Percentiles rank a stretch among this genome's conserved stretches.
These are phyloP conservation scores for Lepidopterella palustris DNA, from an alignment of 495 filamentous ascomycete species.

Conservation along the genomic window DNA sequence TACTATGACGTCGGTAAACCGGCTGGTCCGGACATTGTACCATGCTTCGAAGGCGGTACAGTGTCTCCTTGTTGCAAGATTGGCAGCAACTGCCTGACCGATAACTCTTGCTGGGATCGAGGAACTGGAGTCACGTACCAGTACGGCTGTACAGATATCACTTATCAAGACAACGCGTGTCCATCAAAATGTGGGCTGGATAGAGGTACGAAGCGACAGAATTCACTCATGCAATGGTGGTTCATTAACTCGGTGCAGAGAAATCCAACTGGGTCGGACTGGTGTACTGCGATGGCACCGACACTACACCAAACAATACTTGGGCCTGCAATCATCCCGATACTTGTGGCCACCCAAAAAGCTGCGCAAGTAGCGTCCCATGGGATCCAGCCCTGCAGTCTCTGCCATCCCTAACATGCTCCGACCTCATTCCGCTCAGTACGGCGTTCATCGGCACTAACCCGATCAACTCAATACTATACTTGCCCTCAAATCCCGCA, in stretches of 20 bases:
- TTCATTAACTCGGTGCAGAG: not conserved
- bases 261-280: not conserved
- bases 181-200: not conserved
- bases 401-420: too few species aligned
- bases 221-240: not conserved
- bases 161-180: not conserved
- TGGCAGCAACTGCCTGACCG: constrained; percentile 12
- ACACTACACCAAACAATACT: not conserved
- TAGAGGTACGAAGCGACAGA: not conserved
- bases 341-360: not conserved
- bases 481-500: too few species aligned
- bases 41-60: constrained; percentile 6
- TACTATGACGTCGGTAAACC: constrained; percentile 14
- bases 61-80: constrained; percentile 13
- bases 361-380: too few species aligned
- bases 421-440: too few species aligned
- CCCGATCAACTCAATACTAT: too few species aligned
- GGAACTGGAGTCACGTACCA: not conserved
- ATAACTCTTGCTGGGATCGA: not conserved
- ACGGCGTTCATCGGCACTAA: too few species aligned
- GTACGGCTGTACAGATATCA: not conserved
- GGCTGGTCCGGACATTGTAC: constrained; percentile 13
- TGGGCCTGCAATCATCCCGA: not conserved
- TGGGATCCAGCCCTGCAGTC: too few species aligned
- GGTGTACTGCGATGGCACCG: not conserved